These are phyloP conservation scores for Brassica cretica DNA, from an alignment of 345 rosid genomes.

Conservation along the genomic window DNA sequence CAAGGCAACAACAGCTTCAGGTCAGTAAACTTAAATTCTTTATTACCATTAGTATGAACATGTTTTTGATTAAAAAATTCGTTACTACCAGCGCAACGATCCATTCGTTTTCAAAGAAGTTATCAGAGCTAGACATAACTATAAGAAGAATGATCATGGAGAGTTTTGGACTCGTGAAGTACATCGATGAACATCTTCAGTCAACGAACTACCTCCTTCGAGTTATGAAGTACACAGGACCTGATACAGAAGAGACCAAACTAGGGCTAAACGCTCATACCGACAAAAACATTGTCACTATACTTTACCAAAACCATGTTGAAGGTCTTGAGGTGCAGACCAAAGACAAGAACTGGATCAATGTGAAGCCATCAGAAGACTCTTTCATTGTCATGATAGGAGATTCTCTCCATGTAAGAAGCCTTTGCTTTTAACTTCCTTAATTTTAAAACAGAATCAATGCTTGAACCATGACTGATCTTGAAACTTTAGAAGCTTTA, in stretches of 20 bases:
- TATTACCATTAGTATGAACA: background rate
- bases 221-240: constrained; percentile 59
- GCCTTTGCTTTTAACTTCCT: background rate
- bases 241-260: constrained; percentile 48
- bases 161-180: constrained; percentile 48
- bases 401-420: constrained; percentile 57
- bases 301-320: constrained; percentile 62
- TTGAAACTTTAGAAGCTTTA: background rate
- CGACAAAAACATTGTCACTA: constrained; percentile 62
- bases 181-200: constrained; percentile 59
- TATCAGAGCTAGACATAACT: constrained; percentile 49
- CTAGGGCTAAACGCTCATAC: constrained; percentile 54
- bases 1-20: constrained; percentile 58
- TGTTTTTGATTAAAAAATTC: background rate
- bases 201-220: constrained; percentile 58
- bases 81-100: constrained; percentile 42
- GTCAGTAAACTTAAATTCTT: constrained; percentile 29
- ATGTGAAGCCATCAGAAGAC: constrained; percentile 50
- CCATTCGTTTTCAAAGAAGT: constrained; percentile 36
- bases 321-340: constrained; percentile 53
- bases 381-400: constrained; percentile 60
- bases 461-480: background rate
- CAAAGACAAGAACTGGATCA: constrained; percentile 57
- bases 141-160: constrained; percentile 58
- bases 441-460: background rate